Conservation (phyloP, 768 basidiomycete species). For the Tulasnella sp. region DNA sequence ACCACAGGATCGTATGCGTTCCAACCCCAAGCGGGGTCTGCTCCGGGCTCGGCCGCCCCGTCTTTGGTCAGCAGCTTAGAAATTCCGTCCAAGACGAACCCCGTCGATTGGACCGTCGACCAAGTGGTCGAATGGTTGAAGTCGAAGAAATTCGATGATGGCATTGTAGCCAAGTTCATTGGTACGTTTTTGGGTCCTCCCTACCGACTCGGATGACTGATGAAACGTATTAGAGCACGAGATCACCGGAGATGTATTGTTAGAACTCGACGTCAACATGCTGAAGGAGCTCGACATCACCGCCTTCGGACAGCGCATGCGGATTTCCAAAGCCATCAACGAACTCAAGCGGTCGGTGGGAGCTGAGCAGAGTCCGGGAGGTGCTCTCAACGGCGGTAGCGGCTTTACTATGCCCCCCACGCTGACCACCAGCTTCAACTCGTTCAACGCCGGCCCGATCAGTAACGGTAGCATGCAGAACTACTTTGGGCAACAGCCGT, state of each 20-base stretch:
- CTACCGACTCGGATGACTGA: constrained; percentile 4
- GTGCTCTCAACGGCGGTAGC: not conserved
- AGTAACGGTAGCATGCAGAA: constrained; percentile 8
- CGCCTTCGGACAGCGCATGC: constrained; percentile 91
- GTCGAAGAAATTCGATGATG: constrained; percentile 76
- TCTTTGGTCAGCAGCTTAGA: constrained; percentile 14
- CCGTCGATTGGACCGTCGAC: constrained; percentile 79
- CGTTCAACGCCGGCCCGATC: constrained; percentile 4
- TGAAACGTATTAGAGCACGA: constrained; percentile 75
- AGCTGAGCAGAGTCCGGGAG: constrained; percentile 41
- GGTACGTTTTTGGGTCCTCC: constrained; percentile 49
- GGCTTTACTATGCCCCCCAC: not conserved
- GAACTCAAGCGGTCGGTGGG: constrained; percentile 72
- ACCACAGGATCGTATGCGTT: constrained; percentile 20
- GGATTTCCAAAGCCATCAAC: constrained; percentile 86
- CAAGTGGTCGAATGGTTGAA: constrained; percentile 89
- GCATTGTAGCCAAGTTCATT: constrained; percentile 78
- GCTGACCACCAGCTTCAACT: not conserved
- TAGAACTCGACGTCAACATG: constrained; percentile 87
- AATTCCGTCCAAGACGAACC: constrained; percentile 38
- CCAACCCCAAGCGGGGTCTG: not conserved
- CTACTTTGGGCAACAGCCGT: constrained; percentile 12
- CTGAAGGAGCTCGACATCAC: constrained; percentile 88
- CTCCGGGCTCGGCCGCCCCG: not conserved
- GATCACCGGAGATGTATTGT: constrained; percentile 93